Evolutionary conservation across 1,284 basidiomycete genomes (phyloP), one percentile per base, ranked within the genome.

Genomic region (Calocybe gambosa): DNA sequence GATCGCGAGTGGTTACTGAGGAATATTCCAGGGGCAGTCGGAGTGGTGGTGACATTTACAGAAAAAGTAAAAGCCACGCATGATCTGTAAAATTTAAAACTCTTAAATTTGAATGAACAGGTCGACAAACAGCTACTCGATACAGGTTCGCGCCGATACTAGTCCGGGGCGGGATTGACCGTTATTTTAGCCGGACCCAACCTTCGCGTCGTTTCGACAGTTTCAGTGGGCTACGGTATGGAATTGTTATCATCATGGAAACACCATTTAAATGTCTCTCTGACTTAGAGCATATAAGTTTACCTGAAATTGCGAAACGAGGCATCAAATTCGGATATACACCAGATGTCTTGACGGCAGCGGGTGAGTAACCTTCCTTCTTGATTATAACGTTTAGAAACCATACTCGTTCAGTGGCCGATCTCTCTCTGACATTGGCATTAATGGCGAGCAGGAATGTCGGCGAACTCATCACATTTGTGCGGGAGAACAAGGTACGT

Each of bases 401-500:
- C 4, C 21, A 7, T 23, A 23, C 8, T 3, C 4, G n/a, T 34
- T 13, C 55, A 85, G 92, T 93, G 26, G 93, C 94, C 8, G 94
- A 97, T 62, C 64, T 91, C 8, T 80, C 85, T 0, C 74, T 95
- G 36, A 89, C 95, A 82, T 78, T 99, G 3, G 83, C 85, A 1
- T 75, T 99, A 25, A 96, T 95, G 91, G 89, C 92, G 0, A 79
- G 85, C 43, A 77, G 94, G 15, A 85, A 90, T 40, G 85, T 74
- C 1, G 82, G 81, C 28, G 69, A 82, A 53, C 80, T 80, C 0
- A 75, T 79, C 43, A 61, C 70, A 1, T 57, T 92, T 5, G 87
- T 93, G 6, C 73, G 83, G 53, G 66, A 74, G 7, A 88, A 89
- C 31, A 68, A 75, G 58, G 89, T 80, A 63, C 37, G 74, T 60